phyloP scores from a whole-genome alignment of 306 rosid genomes.

The Prinsepia uniflora region DNA sequence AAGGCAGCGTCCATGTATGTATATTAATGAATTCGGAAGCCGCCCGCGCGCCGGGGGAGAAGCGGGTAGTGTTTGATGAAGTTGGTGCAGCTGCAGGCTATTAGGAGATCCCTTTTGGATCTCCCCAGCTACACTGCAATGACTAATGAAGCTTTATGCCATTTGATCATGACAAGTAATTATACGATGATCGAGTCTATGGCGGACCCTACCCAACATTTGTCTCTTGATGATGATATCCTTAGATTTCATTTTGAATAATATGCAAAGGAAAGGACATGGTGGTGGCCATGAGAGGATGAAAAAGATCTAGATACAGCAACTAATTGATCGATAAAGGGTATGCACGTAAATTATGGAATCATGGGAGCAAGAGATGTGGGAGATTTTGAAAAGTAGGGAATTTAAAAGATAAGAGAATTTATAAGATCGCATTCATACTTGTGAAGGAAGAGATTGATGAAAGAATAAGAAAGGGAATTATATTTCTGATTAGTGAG shows the following conservation, averaged over 20 bases:
- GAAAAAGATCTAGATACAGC: too few species aligned
- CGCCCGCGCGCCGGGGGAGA: too few species aligned
- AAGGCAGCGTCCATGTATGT: slow-evolving; percentile 51
- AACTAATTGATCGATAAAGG: too few species aligned
- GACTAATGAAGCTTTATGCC: not conserved
- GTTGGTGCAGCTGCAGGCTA: slow-evolving; percentile 16
- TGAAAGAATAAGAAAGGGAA: not conserved
- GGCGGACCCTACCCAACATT: not conserved
- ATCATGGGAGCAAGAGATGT: not conserved
- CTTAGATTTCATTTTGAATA: slow-evolving; percentile 10
- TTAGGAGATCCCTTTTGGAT: not conserved
- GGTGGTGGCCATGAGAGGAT: not conserved
- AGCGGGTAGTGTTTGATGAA: slow-evolving; percentile 9
- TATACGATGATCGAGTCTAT: not conserved
- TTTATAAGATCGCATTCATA: not conserved
- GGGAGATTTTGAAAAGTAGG: not conserved
- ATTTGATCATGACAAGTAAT: not conserved
- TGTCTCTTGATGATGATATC: not conserved
- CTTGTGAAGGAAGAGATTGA: not conserved
- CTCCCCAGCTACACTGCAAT: not conserved
- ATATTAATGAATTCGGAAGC: too few species aligned
- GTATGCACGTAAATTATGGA: not conserved
- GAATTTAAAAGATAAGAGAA: not conserved
- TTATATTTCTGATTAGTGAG: not conserved
- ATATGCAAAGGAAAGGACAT: not conserved